Evolutionary conservation across 2,329 filamentous ascomycete genomes (phyloP).

Genomic region (Knoxdaviesia proteae): DNA sequence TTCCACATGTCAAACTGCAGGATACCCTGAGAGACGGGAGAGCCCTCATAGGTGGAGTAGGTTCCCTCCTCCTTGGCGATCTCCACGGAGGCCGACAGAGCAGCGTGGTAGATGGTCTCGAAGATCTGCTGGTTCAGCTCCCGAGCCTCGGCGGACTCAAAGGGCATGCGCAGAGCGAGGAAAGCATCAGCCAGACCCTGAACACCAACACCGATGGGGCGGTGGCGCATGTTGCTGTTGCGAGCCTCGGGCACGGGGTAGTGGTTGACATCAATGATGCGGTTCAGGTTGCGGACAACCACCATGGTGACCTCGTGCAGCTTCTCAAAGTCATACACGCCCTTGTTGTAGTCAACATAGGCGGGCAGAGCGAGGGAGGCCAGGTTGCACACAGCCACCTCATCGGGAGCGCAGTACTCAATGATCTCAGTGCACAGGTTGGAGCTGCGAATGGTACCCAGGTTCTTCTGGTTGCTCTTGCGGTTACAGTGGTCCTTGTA

Average conservation of each 20-base stretch:
- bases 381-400: conserved; percentile 96
- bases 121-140: conserved; percentile 97
- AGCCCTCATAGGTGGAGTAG: conserved; percentile 83
- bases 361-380: conserved; percentile 83
- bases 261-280: conserved; percentile 95
- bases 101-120: conserved; percentile 96
- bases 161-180: conserved; percentile 87
- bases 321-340: conserved; percentile 87
- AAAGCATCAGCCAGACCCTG: conserved; percentile 96
- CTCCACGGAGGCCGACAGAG: conserved; percentile 72
- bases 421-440: conserved; percentile 98
- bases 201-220: conserved; percentile 89
- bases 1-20: conserved; percentile 99
- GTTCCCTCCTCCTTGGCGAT: conserved; percentile 65
- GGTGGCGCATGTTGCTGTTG: conserved; percentile 94
- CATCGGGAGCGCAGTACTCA: conserved; percentile 90
- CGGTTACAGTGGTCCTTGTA: conserved; percentile 98
- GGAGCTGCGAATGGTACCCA: conserved; percentile 94
- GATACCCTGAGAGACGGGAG: conserved; percentile 81
- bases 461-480: conserved; percentile 99
- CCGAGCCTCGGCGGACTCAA: conserved; percentile 85
- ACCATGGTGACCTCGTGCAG: conserved; percentile 87
- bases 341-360: conserved; percentile 70
- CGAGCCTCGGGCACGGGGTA: conserved; percentile 89
- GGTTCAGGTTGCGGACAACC: conserved; percentile 88